Conservation (phyloP, 1,284 basidiomycete genomes). For the Ganoderma lucidum region DNA sequence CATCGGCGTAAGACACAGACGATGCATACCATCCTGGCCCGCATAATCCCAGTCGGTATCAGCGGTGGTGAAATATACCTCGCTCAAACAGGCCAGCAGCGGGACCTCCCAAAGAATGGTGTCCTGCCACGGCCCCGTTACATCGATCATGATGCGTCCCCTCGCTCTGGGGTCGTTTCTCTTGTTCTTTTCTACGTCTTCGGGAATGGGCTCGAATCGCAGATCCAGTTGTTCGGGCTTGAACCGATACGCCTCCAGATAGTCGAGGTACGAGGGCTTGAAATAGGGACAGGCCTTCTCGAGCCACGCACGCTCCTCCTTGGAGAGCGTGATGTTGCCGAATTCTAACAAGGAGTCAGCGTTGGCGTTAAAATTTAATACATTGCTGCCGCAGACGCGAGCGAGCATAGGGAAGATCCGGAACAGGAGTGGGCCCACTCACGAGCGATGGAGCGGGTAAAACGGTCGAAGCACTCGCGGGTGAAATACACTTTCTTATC, state of each 20-base stretch:
- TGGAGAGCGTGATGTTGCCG: slow-evolving; percentile 64
- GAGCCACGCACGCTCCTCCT: slow-evolving; percentile 78
- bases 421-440: slow-evolving; percentile 41
- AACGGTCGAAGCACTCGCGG: slow-evolving; percentile 70
- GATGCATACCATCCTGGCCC: slow-evolving; percentile 71
- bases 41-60: slow-evolving; percentile 87
- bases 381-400: background rate
- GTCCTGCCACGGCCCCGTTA: slow-evolving; percentile 85
- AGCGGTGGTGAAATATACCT: slow-evolving; percentile 76
- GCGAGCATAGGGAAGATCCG: background rate
- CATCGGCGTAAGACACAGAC: background rate
- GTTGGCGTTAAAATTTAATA: background rate
- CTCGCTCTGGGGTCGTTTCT: slow-evolving; percentile 17
- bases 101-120: slow-evolving; percentile 98
- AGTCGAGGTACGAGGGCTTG: slow-evolving; percentile 77
- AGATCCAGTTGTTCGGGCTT: slow-evolving; percentile 84
- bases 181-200: slow-evolving; percentile 49
- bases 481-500: slow-evolving; percentile 78
- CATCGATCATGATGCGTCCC: slow-evolving; percentile 81
- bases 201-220: slow-evolving; percentile 65
- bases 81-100: slow-evolving; percentile 88
- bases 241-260: slow-evolving; percentile 77
- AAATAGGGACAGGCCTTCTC: slow-evolving; percentile 80
- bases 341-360: slow-evolving; percentile 59
- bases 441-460: slow-evolving; percentile 75